phyloP scores from a whole-genome alignment of 2,329 filamentous ascomycete genomes.

The Ceratocystis cubensis region DNA sequence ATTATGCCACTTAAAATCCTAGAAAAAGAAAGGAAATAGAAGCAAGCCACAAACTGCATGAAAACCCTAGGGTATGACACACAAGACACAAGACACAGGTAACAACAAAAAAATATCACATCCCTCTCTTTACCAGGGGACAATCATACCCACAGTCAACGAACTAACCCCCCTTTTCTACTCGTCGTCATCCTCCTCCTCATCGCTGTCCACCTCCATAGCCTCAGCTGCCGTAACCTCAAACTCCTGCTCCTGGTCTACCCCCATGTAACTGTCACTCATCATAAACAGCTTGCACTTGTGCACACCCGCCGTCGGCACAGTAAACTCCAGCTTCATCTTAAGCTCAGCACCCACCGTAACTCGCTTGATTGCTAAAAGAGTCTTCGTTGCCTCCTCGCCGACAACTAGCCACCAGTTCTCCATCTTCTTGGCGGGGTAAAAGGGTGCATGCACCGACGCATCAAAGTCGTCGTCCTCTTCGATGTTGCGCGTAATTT shows the following conservation, averaged over 20 bases:
- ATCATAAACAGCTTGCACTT: constrained; percentile 86
- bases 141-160: not conserved
- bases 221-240: constrained; percentile 75
- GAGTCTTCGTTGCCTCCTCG: constrained; percentile 74
- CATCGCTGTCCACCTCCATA: constrained; percentile 87
- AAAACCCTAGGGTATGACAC: not conserved
- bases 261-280: constrained; percentile 92
- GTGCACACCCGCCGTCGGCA: constrained; percentile 72
- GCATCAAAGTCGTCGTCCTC: constrained; percentile 57
- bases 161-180: constrained; percentile 27
- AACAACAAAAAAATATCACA: not conserved
- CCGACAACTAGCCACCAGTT: constrained; percentile 98
- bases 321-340: constrained; percentile 73
- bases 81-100: not conserved
- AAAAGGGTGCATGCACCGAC: constrained; percentile 89
- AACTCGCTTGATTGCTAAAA: constrained; percentile 89
- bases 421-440: constrained; percentile 81
- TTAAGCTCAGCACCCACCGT: constrained; percentile 70
- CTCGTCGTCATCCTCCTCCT: constrained; percentile 44
- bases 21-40: not conserved
- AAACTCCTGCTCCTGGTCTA: constrained; percentile 91
- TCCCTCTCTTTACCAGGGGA: not conserved
- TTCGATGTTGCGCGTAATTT: constrained; percentile 72
- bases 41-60: not conserved
- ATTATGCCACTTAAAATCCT: not conserved